Evolutionary conservation across 257 asterid genomes (phyloP).

Genomic region (Jasminum sambac): DNA sequence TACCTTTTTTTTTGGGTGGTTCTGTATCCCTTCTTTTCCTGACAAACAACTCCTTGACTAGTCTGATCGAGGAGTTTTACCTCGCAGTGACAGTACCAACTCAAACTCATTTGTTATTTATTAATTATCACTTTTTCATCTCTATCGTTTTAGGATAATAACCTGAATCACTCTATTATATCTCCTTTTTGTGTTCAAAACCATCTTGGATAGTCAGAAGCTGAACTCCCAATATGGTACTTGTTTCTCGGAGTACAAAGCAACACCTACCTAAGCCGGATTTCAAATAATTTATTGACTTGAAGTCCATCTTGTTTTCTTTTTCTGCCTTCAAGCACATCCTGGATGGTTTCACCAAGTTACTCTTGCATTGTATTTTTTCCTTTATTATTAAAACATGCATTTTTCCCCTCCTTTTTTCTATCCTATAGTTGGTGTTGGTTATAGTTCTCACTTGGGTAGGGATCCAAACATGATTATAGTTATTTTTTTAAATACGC

Average conservation of each 20-base stretch:
- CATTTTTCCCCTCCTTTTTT: neutral
- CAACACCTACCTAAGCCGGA: neutral
- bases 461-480: neutral
- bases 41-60: neutral
- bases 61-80: constrained; percentile 11
- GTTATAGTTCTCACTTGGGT: constrained; percentile 3
- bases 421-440: neutral
- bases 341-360: neutral
- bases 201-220: neutral
- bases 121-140: neutral
- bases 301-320: neutral
- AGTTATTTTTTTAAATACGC: neutral
- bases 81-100: neutral
- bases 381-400: neutral
- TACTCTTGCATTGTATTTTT: neutral
- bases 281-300: neutral
- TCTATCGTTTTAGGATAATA: neutral
- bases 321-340: neutral
- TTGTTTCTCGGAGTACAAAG: neutral
- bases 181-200: neutral
- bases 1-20: neutral
- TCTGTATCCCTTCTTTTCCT: neutral
- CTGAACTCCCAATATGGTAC: neutral
- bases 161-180: neutral
- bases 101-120: neutral